Evolutionary conservation across 2,329 filamentous ascomycete species (phyloP).

Genomic region (Chaetothyriales sp.): DNA sequence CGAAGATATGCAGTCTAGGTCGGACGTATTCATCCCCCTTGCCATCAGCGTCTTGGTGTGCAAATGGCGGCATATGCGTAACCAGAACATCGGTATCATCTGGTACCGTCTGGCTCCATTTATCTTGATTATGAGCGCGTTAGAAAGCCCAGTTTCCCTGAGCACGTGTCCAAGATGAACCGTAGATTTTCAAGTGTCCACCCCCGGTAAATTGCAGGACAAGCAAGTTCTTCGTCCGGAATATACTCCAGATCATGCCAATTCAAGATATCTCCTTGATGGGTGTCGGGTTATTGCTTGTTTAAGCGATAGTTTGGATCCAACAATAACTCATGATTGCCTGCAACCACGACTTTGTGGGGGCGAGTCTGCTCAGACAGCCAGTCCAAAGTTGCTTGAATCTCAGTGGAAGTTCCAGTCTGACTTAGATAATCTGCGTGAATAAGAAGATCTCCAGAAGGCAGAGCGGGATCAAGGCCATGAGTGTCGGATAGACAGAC

Average conservation of each 20-base stretch:
- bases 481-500: conserved; percentile 37
- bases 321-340: conserved; percentile 32
- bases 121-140: conserved; percentile 11
- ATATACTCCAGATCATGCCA: conserved; percentile 12
- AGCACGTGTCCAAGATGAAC: conserved; percentile 15
- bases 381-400: conserved; percentile 32
- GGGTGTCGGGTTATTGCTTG: conserved; percentile 4
- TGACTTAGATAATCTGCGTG: conserved; percentile 39
- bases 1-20: conserved; percentile 18
- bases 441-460: conserved; percentile 33
- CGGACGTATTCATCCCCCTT: conserved; percentile 15
- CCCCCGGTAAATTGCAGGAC: conserved; percentile 7
- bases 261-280: conserved; percentile 6
- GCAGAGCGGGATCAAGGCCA: conserved; percentile 26
- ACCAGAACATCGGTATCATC: conserved; percentile 16
- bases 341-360: conserved; percentile 35
- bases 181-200: conserved; percentile 13
- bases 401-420: conserved; percentile 30
- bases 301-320: conserved; percentile 12
- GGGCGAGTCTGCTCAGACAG: conserved; percentile 27
- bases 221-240: conserved; percentile 4
- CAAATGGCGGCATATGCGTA: conserved; percentile 16
- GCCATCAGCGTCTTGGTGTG: conserved; percentile 10
- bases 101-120: conserved; percentile 15
- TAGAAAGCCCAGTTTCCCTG: conserved; percentile 19